phyloP scores from a whole-genome alignment of 805 yeast genomes.

The Groenewaldozyma tartarivorans region DNA sequence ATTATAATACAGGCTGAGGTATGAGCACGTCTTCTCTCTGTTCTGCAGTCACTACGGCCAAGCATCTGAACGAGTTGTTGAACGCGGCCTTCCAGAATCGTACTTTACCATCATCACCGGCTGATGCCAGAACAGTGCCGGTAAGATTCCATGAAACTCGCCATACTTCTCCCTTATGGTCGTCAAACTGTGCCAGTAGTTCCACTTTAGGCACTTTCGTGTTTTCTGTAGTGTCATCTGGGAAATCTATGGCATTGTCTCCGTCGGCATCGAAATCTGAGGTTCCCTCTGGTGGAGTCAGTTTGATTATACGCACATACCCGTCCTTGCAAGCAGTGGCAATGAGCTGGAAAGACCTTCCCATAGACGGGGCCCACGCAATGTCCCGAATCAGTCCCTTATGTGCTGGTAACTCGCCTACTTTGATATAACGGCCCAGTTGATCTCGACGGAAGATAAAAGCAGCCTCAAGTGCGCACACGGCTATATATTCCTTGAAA shows the following conservation, averaged over 20 bases:
- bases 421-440: slow-evolving; percentile 33
- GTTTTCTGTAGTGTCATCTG: slow-evolving; percentile 8
- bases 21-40: slow-evolving; percentile 10
- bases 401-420: slow-evolving; percentile 71
- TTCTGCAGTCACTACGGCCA: slow-evolving; percentile 72
- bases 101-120: slow-evolving; percentile 92
- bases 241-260: not conserved
- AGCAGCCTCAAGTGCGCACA: slow-evolving; percentile 81
- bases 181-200: slow-evolving; percentile 56
- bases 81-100: slow-evolving; percentile 87
- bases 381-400: slow-evolving; percentile 79
- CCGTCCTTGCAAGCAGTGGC: slow-evolving; percentile 98
- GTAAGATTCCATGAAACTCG: slow-evolving; percentile 90
- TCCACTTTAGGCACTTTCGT: slow-evolving; percentile 43
- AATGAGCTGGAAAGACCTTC: slow-evolving; percentile 73
- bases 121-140: slow-evolving; percentile 69
- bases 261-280: not conserved
- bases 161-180: slow-evolving; percentile 90
- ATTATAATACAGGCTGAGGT: too few relatives aligned
- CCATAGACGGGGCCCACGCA: slow-evolving; percentile 96
- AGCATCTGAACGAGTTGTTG: slow-evolving; percentile 78
- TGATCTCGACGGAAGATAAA: slow-evolving; percentile 55
- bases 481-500: slow-evolving; percentile 69
- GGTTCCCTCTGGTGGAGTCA: slow-evolving; percentile 33
- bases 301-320: slow-evolving; percentile 71